Conservation (phyloP, 495 filamentous ascomycete genomes). For the Aspergillus indologenus region DNA sequence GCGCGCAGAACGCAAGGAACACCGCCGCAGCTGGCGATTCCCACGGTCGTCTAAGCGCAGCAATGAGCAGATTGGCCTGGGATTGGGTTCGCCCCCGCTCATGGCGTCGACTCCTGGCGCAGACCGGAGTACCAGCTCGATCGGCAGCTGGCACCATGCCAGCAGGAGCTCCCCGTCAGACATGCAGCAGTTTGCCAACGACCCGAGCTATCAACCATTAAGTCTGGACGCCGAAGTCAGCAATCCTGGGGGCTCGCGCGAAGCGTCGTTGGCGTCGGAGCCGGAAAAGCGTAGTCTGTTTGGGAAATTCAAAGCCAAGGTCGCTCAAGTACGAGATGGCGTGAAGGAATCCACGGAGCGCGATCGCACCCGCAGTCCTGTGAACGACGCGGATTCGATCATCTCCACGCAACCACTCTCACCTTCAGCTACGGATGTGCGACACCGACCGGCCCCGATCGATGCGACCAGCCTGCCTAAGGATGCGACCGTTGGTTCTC, state of each 20-base stretch:
- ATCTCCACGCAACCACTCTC: constrained; percentile 28
- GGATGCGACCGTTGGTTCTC: constrained; percentile 26
- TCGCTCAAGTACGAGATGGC: constrained; percentile 71
- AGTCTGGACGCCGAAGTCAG: constrained; percentile 38
- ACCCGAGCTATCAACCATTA: constrained; percentile 40
- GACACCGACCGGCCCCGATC: constrained; percentile 24
- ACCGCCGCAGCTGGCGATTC: constrained; percentile 66
- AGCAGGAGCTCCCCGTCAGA: constrained; percentile 29
- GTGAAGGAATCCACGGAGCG: constrained; percentile 56
- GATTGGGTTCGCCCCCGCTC: constrained; percentile 46
- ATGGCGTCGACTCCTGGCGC: constrained; percentile 62
- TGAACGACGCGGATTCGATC: constrained; percentile 32
- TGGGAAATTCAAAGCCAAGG: constrained; percentile 81
- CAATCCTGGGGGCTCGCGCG: constrained; percentile 27
- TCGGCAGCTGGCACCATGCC: constrained; percentile 55
- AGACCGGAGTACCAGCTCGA: constrained; percentile 64
- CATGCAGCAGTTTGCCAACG: constrained; percentile 29
- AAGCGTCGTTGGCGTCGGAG: constrained; percentile 40
- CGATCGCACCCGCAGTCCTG: constrained; percentile 51
- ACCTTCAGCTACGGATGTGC: constrained; percentile 17
- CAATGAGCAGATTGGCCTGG: constrained; percentile 48
- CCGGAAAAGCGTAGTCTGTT: constrained; percentile 68
- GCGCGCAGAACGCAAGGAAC: constrained; percentile 61
- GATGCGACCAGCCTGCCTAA: constrained; percentile 27
- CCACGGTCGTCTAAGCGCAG: constrained; percentile 54